Percentiles rank a stretch among this genome's conserved stretches.
phyloP scores from a whole-genome alignment of 1,139 yeast species.

The Kodamaea alishanica region DNA sequence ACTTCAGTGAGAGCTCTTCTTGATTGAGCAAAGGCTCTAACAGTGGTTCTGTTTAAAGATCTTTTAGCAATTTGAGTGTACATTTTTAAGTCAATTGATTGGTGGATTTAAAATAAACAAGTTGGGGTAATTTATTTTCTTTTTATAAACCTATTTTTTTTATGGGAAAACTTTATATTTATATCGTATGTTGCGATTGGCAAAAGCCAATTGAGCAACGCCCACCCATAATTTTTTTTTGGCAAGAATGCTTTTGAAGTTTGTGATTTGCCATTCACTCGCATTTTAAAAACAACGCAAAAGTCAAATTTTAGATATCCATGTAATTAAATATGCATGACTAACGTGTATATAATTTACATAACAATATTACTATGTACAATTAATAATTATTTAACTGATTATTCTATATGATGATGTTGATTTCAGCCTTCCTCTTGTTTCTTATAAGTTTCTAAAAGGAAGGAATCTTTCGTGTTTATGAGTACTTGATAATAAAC shows the following conservation, averaged over 20 bases:
- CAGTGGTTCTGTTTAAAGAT: conserved; percentile 22
- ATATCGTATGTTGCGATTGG: conserved; percentile 1
- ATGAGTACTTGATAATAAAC: conserved; percentile 61
- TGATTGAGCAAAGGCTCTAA: conserved; percentile 39
- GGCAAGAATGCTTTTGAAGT: too few species aligned
- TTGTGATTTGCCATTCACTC: too few species aligned
- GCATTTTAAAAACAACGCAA: too few species aligned
- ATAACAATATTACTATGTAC: neutral
- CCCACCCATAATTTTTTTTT: too few species aligned
- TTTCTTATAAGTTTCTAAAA: conserved; percentile 29
- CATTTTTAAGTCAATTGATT: conserved; percentile 19
- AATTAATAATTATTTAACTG: neutral
- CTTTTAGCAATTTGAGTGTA: conserved; percentile 35
- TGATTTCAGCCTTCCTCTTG: neutral
- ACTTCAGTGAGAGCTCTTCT: conserved; percentile 31
- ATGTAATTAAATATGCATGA: neutral
- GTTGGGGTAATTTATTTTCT: neutral
- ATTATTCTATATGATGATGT: neutral
- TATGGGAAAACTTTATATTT: too few species aligned
- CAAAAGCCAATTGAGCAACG: neutral
- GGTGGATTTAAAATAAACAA: neutral
- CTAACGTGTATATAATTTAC: too few species aligned
- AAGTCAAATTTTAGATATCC: neutral
- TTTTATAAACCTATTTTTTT: neutral
- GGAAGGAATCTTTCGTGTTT: conserved; percentile 49